Evolutionary conservation across 805 yeast species (phyloP).

Genomic region (Teunomyces funiuensis): DNA sequence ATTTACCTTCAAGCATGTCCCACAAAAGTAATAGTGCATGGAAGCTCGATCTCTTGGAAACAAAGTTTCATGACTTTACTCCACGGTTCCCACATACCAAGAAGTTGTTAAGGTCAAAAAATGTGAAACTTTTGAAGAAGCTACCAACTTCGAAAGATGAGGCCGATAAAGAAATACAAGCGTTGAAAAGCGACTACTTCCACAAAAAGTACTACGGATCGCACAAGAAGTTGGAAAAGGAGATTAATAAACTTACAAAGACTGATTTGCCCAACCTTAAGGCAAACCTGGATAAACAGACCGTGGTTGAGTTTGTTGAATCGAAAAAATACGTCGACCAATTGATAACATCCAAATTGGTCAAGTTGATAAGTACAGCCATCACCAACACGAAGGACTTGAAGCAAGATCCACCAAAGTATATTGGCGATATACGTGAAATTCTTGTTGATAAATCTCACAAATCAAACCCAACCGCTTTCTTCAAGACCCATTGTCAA

Average conservation of each 20-base stretch:
- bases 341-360: slow-evolving; percentile 33
- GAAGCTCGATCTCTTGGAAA: slow-evolving; percentile 58
- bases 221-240: slow-evolving; percentile 39
- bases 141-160: slow-evolving; percentile 42
- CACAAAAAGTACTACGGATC: slow-evolving; percentile 51
- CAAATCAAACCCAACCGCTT: slow-evolving; percentile 46
- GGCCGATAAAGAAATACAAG: slow-evolving; percentile 45
- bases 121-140: slow-evolving; percentile 41
- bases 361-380: slow-evolving; percentile 26
- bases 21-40: slow-evolving; percentile 42
- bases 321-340: slow-evolving; percentile 18
- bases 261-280: slow-evolving; percentile 15
- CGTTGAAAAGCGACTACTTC: slow-evolving; percentile 46
- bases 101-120: slow-evolving; percentile 45
- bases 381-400: slow-evolving; percentile 31
- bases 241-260: slow-evolving; percentile 26
- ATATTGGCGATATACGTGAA: slow-evolving; percentile 28
- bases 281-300: slow-evolving; percentile 10
- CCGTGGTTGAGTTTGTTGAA: slow-evolving; percentile 22
- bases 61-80: slow-evolving; percentile 39
- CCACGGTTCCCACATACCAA: slow-evolving; percentile 54
- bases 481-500: slow-evolving; percentile 43
- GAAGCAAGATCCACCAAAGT: slow-evolving; percentile 33
- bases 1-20: slow-evolving; percentile 16
- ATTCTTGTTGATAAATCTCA: slow-evolving; percentile 28